A percentile compares a stretch with the other conserved stretches of the same genome.
These are phyloP conservation scores for Xylaria sp. DNA, from an alignment of 2,329 filamentous ascomycete species.

Conservation along the genomic window DNA sequence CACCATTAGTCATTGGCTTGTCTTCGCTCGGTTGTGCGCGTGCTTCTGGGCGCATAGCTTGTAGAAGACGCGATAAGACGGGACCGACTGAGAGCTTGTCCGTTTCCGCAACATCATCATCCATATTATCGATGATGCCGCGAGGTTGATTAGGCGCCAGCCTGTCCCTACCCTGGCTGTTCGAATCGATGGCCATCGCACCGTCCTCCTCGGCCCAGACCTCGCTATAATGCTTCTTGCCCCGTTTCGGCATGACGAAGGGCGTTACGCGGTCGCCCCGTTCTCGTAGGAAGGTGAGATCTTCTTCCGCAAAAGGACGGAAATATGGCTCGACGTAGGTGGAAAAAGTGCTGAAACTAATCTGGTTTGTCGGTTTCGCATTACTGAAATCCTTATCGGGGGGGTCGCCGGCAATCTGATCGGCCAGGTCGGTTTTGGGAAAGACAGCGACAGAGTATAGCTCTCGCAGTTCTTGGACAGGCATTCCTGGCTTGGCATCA, in stretches of 20 bases:
- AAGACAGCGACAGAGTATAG: slow-evolving; percentile 90
- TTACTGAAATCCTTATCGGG: slow-evolving; percentile 96
- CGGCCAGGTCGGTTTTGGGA: slow-evolving; percentile 80
- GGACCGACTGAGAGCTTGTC: slow-evolving; percentile 91
- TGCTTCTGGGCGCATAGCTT: slow-evolving; percentile 81
- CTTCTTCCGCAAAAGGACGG: slow-evolving; percentile 88
- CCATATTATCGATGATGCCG: slow-evolving; percentile 86
- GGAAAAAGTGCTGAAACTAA: slow-evolving; percentile 92
- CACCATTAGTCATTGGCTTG: slow-evolving; percentile 63
- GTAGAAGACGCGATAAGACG: slow-evolving; percentile 81
- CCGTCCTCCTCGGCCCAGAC: slow-evolving; percentile 96
- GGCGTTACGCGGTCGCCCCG: slow-evolving; percentile 84
- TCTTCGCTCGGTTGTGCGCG: slow-evolving; percentile 66
- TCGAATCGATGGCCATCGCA: slow-evolving; percentile 75
- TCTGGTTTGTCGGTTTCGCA: slow-evolving; percentile 92
- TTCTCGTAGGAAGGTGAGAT: slow-evolving; percentile 91
- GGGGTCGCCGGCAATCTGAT: slow-evolving; percentile 87
- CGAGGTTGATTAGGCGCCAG: slow-evolving; percentile 83
- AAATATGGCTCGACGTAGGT: slow-evolving; percentile 93
- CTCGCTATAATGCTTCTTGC: slow-evolving; percentile 86
- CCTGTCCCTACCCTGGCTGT: slow-evolving; percentile 69
- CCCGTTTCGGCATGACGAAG: slow-evolving; percentile 86
- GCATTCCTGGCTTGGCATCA: slow-evolving; percentile 77
- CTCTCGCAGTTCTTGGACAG: slow-evolving; percentile 83
- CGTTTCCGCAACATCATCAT: slow-evolving; percentile 85